Percentiles rank a stretch among this genome's conserved stretches.
Evolutionary conservation across 2,329 filamentous ascomycete species (phyloP).

Genomic region (Zymoseptoria brevis): DNA sequence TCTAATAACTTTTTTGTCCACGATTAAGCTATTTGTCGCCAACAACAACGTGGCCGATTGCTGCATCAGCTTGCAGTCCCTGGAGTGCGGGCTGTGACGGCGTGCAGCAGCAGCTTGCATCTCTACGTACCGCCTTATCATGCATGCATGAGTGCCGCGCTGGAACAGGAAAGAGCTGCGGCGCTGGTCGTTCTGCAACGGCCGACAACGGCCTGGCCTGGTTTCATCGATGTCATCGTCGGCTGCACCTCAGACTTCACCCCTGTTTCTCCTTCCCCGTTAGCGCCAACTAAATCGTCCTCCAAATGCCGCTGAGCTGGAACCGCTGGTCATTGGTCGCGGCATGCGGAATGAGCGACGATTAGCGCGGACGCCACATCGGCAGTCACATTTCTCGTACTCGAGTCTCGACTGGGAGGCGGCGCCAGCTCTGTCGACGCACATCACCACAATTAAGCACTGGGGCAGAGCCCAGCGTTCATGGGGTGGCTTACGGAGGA

Average conservation of each 20-base stretch:
- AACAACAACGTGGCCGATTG: neutral
- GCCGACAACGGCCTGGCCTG: conserved; percentile 4
- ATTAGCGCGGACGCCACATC: neutral
- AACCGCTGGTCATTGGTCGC: conserved; percentile 8
- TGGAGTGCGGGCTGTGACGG: neutral
- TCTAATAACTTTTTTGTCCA: neutral
- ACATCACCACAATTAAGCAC: neutral
- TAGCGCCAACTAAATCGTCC: conserved; percentile 13
- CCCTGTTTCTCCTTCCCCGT: neutral
- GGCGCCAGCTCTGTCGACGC: neutral
- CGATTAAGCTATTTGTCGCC: neutral
- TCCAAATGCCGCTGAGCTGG: conserved; percentile 13
- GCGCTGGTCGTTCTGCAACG: neutral
- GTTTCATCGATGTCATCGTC: conserved; percentile 15
- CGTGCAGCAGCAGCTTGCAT: neutral
- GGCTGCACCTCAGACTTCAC: neutral
- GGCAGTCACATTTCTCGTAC: neutral
- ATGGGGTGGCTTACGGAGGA: neutral
- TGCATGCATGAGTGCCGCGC: conserved; percentile 14
- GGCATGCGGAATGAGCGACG: conserved; percentile 8
- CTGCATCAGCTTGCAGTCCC: neutral
- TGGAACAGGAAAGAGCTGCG: conserved; percentile 12
- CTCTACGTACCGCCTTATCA: neutral
- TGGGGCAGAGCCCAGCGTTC: neutral
- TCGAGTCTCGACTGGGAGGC: neutral